Base-by-base conservation (phyloP, 257 asterid species). In the Solanum dulcamara region DNA sequence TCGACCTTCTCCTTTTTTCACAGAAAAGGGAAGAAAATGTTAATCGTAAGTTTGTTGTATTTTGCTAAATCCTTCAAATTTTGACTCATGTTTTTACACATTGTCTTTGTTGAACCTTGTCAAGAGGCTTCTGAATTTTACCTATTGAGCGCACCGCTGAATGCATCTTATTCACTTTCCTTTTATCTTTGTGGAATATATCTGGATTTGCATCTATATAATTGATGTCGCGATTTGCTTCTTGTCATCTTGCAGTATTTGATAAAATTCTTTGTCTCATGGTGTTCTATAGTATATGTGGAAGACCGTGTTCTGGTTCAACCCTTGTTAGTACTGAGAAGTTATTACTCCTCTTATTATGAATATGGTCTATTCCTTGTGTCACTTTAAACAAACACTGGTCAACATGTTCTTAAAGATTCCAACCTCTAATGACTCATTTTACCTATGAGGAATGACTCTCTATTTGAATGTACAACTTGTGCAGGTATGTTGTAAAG, bases 401-500 rank as follows among this genome's bases (percentile, higher is more conserved):
- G 15, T 68, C 44, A 68, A 33, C 1, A 33, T 68, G 77, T 33
- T 17, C 13, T 33, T 68, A 33, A 8, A 68, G 7, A 67, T 32
- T 67, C 26, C 24, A 32, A 68, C 2, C 3, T 17, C 77, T 33
- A 68, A 33, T 32, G 44, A 33, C 42, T 33, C 13, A 32, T 32
- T 67, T 7, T 66, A 66, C 74, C 42, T 66, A 15, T 66, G 24
- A 77, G 40, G n/a, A 62, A 9, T 57, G 57, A n/a, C 71, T 60
- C 59, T 44, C 24, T 48, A 28, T 14, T 50, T 83, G 35, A 18
- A 85, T 55, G 42, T 35, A 46, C 15, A 81, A 84, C 26, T 87
- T 88, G 53, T 85, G 42, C 90, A 96, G 99, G 98, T 97, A 94
- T 6, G 99, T 97, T 18, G 98, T 97, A 24, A 97, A 97, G 94